A percentile compares a stretch with the other conserved stretches of the same genome.
phyloP scores from a whole-genome alignment of 2,329 filamentous ascomycete species.

The Coniella lustricola region DNA sequence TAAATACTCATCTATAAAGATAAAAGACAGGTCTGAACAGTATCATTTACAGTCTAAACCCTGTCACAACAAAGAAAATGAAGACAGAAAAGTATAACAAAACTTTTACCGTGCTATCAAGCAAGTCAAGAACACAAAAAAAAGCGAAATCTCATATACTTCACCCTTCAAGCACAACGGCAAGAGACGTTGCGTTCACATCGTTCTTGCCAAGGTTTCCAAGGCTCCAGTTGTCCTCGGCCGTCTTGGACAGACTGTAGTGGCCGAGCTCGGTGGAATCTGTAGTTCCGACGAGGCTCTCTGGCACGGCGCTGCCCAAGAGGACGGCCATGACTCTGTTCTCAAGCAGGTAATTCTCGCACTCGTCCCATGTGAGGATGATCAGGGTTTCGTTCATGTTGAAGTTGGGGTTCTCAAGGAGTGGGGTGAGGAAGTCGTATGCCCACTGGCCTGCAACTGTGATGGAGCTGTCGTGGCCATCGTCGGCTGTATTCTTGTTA shows the following conservation, averaged over 20 bases:
- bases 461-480: conserved; percentile 24
- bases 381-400: conserved; percentile 30
- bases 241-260: conserved; percentile 24
- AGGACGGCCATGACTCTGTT: conserved; percentile 23
- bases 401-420: conserved; percentile 24
- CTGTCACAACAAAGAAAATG: no score
- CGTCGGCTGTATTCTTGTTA: conserved; percentile 15
- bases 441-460: conserved; percentile 24
- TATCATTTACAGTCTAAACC: no score
- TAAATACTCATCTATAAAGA: no score
- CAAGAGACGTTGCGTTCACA: conserved; percentile 14
- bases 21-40: no score
- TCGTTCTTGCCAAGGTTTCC: conserved; percentile 22
- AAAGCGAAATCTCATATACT: no score
- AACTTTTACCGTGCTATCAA: no score
- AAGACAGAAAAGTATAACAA: no score
- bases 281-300: conserved; percentile 20
- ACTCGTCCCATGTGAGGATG: conserved; percentile 25
- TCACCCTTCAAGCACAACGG: conserved; percentile 11
- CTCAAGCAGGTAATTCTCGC: conserved; percentile 19
- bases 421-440: conserved; percentile 21
- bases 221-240: conserved; percentile 23
- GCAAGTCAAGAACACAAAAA: no score
- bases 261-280: conserved; percentile 22
- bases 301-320: conserved; percentile 20